Conservation (phyloP, 1,284 basidiomycete species). For the Cutaneotrichosporon sp. region DNA sequence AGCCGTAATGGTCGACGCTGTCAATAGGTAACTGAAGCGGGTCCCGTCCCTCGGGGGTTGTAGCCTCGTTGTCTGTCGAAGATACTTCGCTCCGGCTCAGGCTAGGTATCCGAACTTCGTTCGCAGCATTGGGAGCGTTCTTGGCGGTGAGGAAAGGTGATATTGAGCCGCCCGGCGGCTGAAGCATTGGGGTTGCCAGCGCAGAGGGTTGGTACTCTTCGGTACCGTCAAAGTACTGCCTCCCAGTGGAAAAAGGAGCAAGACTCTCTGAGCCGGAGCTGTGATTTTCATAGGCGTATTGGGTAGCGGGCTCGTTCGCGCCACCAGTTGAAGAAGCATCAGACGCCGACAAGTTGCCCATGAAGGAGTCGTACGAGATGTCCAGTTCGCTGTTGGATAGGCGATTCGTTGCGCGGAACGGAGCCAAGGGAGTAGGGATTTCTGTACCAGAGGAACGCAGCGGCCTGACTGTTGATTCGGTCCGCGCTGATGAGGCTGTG, state of each 20-base stretch:
- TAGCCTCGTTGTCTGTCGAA: conserved; percentile 38
- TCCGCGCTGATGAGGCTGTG: conserved; percentile 5
- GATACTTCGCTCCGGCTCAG: conserved; percentile 46
- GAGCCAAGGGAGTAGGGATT: neutral
- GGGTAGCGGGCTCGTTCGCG: neutral
- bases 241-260: neutral
- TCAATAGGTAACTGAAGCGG: neutral
- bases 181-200: neutral
- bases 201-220: neutral
- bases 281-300: neutral
- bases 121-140: neutral
- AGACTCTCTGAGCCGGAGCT: conserved; percentile 8
- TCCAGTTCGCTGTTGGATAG: neutral
- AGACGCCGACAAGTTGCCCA: neutral
- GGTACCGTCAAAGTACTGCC: neutral
- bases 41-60: conserved; percentile 43
- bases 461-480: conserved; percentile 6
- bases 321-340: neutral
- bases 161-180: neutral
- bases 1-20: neutral
- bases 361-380: neutral
- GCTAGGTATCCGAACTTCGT: conserved; percentile 36
- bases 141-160: neutral
- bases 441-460: neutral
- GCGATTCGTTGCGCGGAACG: neutral